A percentile compares a stretch with the other conserved stretches of the same genome.
Evolutionary conservation across 306 rosid species (phyloP).

Genomic region (Vachellia collinsii): DNA sequence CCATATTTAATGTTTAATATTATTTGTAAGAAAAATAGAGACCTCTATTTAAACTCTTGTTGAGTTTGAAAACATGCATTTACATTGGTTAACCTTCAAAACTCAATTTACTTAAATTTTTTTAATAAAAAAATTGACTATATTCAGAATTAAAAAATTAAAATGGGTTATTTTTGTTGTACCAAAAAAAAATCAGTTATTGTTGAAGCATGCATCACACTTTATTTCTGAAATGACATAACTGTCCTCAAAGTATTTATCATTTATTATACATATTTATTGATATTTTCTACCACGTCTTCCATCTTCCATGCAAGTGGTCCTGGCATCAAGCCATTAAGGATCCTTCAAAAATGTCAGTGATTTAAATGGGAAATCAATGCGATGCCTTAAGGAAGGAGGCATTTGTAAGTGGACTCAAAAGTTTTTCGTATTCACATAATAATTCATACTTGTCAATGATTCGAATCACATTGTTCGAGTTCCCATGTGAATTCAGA

Average conservation of each 20-base stretch:
- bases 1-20: too few species aligned
- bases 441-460: not conserved
- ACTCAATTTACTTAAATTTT: too few species aligned
- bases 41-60: too few species aligned
- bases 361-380: not conserved
- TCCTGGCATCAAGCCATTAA: not conserved
- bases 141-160: too few species aligned
- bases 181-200: too few species aligned
- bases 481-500: not conserved
- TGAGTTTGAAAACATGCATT: too few species aligned
- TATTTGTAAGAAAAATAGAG: too few species aligned
- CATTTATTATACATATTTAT: not conserved
- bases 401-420: not conserved
- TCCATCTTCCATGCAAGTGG: not conserved
- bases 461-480: not conserved
- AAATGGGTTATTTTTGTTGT: too few species aligned
- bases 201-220: too few species aligned
- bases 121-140: too few species aligned
- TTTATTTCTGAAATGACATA: not conserved
- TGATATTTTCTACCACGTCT: not conserved
- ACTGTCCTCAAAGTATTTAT: not conserved
- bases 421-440: not conserved
- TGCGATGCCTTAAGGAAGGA: not conserved
- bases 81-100: too few species aligned
- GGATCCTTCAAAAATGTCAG: not conserved